A percentile compares a stretch with the other conserved stretches of the same genome.
Conservation (phyloP, 2,329 filamentous ascomycete species). For the Fusarium decemcellulare region DNA sequence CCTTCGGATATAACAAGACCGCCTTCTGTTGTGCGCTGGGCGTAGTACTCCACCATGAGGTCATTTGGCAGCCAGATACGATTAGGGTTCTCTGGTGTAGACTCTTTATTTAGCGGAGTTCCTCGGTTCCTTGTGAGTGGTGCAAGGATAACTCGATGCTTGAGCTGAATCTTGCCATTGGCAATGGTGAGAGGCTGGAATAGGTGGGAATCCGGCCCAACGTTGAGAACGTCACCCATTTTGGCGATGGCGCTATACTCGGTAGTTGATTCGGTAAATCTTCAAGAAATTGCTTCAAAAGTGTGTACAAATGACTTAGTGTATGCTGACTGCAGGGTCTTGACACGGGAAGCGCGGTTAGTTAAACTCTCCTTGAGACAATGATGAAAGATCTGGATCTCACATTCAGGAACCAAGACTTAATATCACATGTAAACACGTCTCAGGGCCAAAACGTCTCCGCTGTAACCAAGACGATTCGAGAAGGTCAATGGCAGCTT, state of each 20-base stretch:
- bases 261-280: not conserved
- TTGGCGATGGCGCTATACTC: not conserved
- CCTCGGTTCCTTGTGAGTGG: conserved; percentile 69
- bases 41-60: conserved; percentile 59
- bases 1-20: conserved; percentile 61
- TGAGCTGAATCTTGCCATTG: conserved; percentile 61
- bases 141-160: conserved; percentile 66
- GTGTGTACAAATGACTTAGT: too few species aligned
- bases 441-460: not conserved
- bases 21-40: conserved; percentile 57
- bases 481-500: not conserved
- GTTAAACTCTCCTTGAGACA: not conserved
- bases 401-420: not conserved
- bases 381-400: not conserved
- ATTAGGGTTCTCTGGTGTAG: conserved; percentile 63
- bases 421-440: not conserved
- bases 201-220: conserved; percentile 39
- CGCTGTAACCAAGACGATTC: not conserved
- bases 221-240: conserved; percentile 24
- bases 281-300: not conserved
- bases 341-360: not conserved
- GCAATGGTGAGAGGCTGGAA: conserved; percentile 54
- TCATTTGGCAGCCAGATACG: conserved; percentile 55
- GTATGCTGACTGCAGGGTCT: too few species aligned
- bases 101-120: conserved; percentile 57